phyloP scores from a whole-genome alignment of 139 green algal species.

The Micractinium conductrix region DNA sequence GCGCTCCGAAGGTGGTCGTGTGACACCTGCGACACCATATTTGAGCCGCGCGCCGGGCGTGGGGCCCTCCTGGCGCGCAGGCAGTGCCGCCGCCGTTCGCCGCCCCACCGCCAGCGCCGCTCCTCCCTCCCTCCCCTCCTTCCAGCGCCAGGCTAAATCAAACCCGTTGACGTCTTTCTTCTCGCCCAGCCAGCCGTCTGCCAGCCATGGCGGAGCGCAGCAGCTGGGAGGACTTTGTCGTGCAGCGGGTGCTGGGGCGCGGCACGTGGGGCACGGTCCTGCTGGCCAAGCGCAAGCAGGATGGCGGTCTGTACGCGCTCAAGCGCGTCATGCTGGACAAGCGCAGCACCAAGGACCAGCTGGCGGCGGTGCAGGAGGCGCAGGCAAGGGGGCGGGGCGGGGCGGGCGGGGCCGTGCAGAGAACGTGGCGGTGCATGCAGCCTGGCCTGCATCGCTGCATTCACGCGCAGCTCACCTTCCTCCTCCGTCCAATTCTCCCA shows the following conservation, averaged over 20 bases:
- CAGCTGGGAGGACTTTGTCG: not conserved
- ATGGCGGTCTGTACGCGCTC: not conserved
- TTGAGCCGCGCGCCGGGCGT: no score
- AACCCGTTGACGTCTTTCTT: no score
- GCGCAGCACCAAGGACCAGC: not conserved
- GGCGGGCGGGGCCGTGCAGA: not conserved
- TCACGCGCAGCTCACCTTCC: not conserved
- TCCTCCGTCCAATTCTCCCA: not conserved
- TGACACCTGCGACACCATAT: no score
- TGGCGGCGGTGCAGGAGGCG: constrained; percentile 2
- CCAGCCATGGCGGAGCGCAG: not conserved
- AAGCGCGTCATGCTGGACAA: not conserved
- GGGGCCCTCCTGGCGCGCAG: no score
- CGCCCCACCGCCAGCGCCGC: no score
- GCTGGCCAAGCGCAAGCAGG: not conserved
- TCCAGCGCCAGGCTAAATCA: no score
- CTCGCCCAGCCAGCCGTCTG: no score
- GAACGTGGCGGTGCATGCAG: no score
- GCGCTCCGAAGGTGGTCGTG: no score
- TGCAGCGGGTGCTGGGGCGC: not conserved
- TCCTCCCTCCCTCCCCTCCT: no score
- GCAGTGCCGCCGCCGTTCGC: no score
- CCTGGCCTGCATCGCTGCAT: not conserved
- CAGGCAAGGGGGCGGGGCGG: not conserved
- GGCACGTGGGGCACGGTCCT: constrained; percentile 8